Evolutionary conservation across 1,139 yeast genomes (phyloP).

Genomic region (Scheffersomyces segobiensis): DNA sequence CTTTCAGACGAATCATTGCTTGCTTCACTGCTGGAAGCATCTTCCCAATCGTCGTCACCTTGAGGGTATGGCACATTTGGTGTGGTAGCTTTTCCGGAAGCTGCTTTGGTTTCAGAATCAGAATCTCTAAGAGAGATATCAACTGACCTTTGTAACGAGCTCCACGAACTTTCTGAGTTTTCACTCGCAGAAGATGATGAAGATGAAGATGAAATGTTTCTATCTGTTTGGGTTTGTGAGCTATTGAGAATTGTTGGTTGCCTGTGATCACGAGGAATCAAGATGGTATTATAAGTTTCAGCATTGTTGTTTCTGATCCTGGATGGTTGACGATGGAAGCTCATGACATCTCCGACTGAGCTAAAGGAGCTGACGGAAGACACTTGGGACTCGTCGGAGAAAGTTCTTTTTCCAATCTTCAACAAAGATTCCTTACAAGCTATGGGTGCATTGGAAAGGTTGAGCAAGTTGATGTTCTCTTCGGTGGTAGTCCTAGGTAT

Average conservation of each 20-base stretch:
- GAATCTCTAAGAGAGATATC: conserved; percentile 21
- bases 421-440: conserved; percentile 3
- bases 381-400: conserved; percentile 41
- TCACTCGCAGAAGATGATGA: conserved; percentile 8
- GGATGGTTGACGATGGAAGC: conserved; percentile 9
- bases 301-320: background rate
- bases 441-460: conserved; percentile 14
- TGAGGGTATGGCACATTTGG: background rate
- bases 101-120: background rate
- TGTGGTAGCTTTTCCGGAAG: background rate
- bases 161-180: conserved; percentile 27
- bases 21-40: background rate
- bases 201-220: conserved; percentile 5
- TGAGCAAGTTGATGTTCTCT: conserved; percentile 7
- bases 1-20: background rate
- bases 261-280: background rate
- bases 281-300: background rate
- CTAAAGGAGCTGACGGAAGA: conserved; percentile 43
- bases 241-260: background rate
- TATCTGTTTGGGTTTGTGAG: background rate
- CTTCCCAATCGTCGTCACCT: conserved; percentile 5
- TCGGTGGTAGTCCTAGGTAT: conserved; percentile 14
- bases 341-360: conserved; percentile 35
- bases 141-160: conserved; percentile 36
- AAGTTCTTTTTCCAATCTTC: conserved; percentile 30